Evolutionary conservation across 2,329 filamentous ascomycete species (phyloP), one percentile per base, ranked within the genome.

Genomic region (Didymellaceae sp.): DNA sequence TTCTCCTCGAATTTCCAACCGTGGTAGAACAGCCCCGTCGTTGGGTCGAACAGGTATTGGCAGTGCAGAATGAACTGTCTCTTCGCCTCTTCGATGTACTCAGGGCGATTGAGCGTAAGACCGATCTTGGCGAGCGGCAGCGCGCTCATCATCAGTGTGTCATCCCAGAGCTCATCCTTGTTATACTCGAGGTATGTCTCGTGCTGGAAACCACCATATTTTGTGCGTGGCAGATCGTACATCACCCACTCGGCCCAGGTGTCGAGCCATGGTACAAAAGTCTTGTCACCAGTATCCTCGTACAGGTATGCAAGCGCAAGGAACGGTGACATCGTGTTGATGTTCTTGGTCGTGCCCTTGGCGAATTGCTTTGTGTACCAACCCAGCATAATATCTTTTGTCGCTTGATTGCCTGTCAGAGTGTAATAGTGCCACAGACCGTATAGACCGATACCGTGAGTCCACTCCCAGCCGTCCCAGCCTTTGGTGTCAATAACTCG

Each of bases 131-230:
- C 88, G 14, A 92, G 78, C 1, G 89, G 89, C 73, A 92, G 76
- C 5, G 91, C 89, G 0, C 88, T 91, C 89, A 93, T 93, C 89
- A 93, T 92, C 34, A 93, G 78, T 5, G 89, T 93, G 68, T 93
- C 89, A 60, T 91, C 89, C 89, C 89, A 93, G 17, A 92, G 78
- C 75, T 92, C 87, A 68, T 90, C 81, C 55, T 85, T 79, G 71
- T 93, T 91, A 57, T 82, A 80, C 2, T 84, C 81, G 24, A 86
- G 74, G 61, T 91, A 91, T 0, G 89, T 92, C 54, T 87, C 83
- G 72, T 89, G 88, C 71, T 91, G 88, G 78, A 91, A 88, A 49
- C 86, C 66, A 80, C 86, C 88, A 65, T 85, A 86, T 40, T 82
- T 83, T 1, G 89, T 92, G 31, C 88, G 80, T 10, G 84, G 83